Evolutionary conservation across 2,329 filamentous ascomycete species (phyloP).

Genomic region (Colletotrichum musicola): DNA sequence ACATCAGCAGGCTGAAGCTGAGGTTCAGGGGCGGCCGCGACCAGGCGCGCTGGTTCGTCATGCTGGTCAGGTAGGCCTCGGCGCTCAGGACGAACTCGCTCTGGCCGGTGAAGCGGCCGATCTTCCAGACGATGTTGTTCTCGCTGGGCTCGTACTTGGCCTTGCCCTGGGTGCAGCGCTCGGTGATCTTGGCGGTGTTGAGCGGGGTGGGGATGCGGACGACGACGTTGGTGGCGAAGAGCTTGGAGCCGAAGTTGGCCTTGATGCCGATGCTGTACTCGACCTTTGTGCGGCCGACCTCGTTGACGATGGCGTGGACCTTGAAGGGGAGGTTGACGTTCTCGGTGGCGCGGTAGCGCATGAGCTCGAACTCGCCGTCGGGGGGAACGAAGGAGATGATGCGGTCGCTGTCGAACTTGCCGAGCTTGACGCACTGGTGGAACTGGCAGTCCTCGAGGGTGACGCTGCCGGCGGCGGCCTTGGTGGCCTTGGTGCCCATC

Average conservation of each 20-base stretch:
- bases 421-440: conserved; percentile 97
- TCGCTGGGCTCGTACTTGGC: conserved; percentile 98
- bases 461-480: conserved; percentile 94
- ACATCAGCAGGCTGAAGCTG: conserved; percentile 96
- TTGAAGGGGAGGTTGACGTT: conserved; percentile 99
- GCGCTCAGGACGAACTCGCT: conserved; percentile 95
- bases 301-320: conserved; percentile 97
- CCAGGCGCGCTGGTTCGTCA: conserved; percentile 99
- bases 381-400: conserved; percentile 98
- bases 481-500: conserved; percentile 88
- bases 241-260: conserved; percentile 94
- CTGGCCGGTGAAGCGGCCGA: conserved; percentile 97
- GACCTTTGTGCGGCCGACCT: conserved; percentile 96
- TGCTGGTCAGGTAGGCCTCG: conserved; percentile 92
- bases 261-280: conserved; percentile 99
- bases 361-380: conserved; percentile 97
- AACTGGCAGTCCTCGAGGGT: conserved; percentile 98
- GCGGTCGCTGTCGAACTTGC: conserved; percentile 94
- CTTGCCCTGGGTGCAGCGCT: conserved; percentile 94
- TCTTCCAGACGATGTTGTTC: conserved; percentile 99
- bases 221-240: conserved; percentile 97
- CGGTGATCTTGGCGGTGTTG: conserved; percentile 94
- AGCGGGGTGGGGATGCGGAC: conserved; percentile 95
- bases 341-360: conserved; percentile 98
- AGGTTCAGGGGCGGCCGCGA: conserved; percentile 91